phyloP scores from a whole-genome alignment of 306 rosid species.

The Canavalia gladiata region DNA sequence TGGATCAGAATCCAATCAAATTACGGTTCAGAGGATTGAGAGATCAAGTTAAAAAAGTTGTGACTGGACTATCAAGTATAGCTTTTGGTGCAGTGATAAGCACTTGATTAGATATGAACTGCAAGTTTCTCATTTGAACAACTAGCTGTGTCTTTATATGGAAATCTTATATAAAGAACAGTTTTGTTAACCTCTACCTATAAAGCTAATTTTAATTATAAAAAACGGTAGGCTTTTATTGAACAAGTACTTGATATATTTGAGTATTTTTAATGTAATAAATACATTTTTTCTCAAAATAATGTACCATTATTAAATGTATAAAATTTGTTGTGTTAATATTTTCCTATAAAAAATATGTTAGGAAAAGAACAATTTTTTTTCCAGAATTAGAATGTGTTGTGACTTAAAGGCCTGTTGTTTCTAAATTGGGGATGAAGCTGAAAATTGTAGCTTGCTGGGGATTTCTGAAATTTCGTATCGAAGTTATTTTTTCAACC shows the following conservation, averaged over 20 bases:
- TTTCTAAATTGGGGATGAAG: constrained; percentile 1
- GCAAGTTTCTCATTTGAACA: not conserved
- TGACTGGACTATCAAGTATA: constrained; percentile 8
- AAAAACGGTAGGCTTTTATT: too few species aligned
- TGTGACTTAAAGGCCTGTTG: not conserved
- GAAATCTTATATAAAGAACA: too few species aligned
- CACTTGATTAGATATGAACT: constrained; percentile 8
- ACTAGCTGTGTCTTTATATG: constrained; percentile 2
- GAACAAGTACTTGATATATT: too few species aligned
- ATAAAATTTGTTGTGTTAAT: too few species aligned
- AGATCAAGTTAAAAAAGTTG: not conserved
- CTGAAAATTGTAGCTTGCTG: constrained; percentile 29
- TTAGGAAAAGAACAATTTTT: not conserved
- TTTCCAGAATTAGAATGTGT: not conserved
- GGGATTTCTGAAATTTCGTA: constrained; percentile 3
- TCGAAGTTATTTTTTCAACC: not conserved
- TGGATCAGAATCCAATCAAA: not conserved
- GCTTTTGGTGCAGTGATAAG: not conserved
- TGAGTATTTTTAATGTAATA: too few species aligned
- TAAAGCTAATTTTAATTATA: too few species aligned
- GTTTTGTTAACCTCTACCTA: too few species aligned
- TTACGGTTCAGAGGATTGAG: not conserved
- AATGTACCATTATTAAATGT: too few species aligned
- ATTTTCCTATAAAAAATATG: not conserved
- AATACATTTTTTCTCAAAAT: too few species aligned